Base-by-base conservation (phyloP, 768 basidiomycete genomes). In the Phaffia australis region DNA sequence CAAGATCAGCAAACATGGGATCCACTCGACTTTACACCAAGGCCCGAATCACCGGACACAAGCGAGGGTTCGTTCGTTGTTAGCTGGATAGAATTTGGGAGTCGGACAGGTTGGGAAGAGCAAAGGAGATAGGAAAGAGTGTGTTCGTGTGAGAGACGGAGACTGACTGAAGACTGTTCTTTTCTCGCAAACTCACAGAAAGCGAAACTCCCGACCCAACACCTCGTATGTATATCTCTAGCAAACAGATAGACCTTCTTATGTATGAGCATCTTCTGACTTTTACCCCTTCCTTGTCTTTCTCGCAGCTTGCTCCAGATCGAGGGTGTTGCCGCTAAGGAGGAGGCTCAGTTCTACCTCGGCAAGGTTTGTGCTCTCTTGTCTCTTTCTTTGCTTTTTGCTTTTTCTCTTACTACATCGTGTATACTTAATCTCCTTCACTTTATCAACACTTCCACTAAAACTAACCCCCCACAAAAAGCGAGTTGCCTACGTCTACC, bases 401-500 rank as follows among this genome's bases (percentile, higher is more conserved):
- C 35, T 60, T 21, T 19, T 56, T 55, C 51, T 50, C 49, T 42
- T 58, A 18, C 56, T 3, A 11, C 27, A 18, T 21, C 1, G 25
- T 61, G 60, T 63, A 56, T 66, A 64, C 30, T 54, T 23, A 11
- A 23, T 30, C 9, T 23, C 6, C 2, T n/a, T 8, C 49, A 30
- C 49, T 21, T 74, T 29, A 29, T 56, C 32, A 1, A 2, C 25
- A 32, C 8, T 15, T 23, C 32, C 25, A 21, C n/a, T 8, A 42
- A 42, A 42, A 42, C 35, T 42, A 42, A 42, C 35, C 35, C 35
- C 35, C 35, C 60, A 47, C 57, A 30, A 54, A 29, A 73, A 95
- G 92, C 88, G 94, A 73, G 83, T 99, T 70, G 95, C 95, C 68
- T 99, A 87, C 79, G 92, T 99, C 72, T 99, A 99, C 86, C 88